These are phyloP conservation scores for Candida peoriensis DNA, from an alignment of 805 yeast species.

Conservation along the genomic window DNA sequence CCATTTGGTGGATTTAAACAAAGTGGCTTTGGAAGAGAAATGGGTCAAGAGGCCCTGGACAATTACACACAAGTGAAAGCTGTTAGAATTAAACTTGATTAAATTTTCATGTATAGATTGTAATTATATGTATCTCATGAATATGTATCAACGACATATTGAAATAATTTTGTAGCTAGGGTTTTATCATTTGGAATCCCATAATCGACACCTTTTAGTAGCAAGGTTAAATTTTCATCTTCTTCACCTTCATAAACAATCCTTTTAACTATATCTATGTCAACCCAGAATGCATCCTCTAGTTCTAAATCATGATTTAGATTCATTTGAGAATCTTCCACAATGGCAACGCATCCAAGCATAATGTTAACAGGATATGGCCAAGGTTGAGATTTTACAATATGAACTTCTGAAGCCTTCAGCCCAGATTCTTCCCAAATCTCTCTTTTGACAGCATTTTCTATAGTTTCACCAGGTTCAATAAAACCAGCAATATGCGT, in stretches of 20 bases:
- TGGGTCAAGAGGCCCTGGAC: conserved; percentile 76
- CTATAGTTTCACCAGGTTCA: conserved; percentile 93
- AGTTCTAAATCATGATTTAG: conserved; percentile 80
- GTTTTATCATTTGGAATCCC: conserved; percentile 25
- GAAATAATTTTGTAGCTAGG: conserved; percentile 19
- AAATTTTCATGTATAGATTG: too few relatives aligned
- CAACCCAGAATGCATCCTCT: conserved; percentile 82
- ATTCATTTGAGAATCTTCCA: conserved; percentile 56
- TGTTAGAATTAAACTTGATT: conserved; percentile 46
- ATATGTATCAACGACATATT: conserved; percentile 18
- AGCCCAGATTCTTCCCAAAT: conserved; percentile 96
- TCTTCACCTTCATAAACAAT: conserved; percentile 28
- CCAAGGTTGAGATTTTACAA: conserved; percentile 89
- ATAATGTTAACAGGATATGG: conserved; percentile 93
- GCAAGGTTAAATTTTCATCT: conserved; percentile 16
- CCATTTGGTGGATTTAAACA: conserved; percentile 82
- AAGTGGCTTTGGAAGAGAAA: conserved; percentile 82
- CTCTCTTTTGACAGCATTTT: conserved; percentile 81
- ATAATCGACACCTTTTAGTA: conserved; percentile 10
- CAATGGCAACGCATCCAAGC: conserved; percentile 84
- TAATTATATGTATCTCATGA: too few relatives aligned
- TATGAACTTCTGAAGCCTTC: conserved; percentile 43
- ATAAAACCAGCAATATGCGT: conserved; percentile 92
- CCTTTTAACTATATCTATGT: conserved; percentile 42
- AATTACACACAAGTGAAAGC: conserved; percentile 74